phyloP scores from a whole-genome alignment of 2,329 filamentous ascomycete genomes.

The Apiospora pterosperma region DNA sequence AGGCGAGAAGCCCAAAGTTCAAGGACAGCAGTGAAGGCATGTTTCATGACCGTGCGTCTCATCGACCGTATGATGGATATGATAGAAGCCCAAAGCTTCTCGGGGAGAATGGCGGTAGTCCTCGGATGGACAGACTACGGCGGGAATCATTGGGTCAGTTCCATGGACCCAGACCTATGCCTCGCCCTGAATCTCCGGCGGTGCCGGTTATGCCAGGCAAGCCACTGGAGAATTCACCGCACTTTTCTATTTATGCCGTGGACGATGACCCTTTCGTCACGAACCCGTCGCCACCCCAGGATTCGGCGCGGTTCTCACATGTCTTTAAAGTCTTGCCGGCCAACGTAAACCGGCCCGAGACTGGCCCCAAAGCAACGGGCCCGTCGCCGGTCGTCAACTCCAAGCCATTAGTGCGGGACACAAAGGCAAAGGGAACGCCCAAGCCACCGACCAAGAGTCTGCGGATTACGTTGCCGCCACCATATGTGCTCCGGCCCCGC shows the following conservation, averaged over 20 bases:
- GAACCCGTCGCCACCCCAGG: constrained; percentile 9
- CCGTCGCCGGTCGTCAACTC: neutral
- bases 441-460: constrained; percentile 17
- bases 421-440: constrained; percentile 10
- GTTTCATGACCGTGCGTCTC: constrained; percentile 9
- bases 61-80: neutral
- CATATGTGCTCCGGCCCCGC: constrained; percentile 17
- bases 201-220: neutral
- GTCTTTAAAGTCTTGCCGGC: constrained; percentile 23
- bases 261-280: constrained; percentile 24
- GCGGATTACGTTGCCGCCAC: constrained; percentile 16
- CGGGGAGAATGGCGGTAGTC: constrained; percentile 10
- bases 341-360: constrained; percentile 1
- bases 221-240: constrained; percentile 6
- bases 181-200: neutral
- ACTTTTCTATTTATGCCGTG: constrained; percentile 14
- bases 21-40: constrained; percentile 7
- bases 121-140: constrained; percentile 11
- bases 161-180: neutral
- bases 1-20: constrained; percentile 3
- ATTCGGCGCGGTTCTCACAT: constrained; percentile 20
- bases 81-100: constrained; percentile 6
- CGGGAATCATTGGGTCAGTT: constrained; percentile 1
- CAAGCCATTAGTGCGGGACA: constrained; percentile 6
- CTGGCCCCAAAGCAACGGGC: neutral